Evolutionary conservation across 2,329 filamentous ascomycete genomes (phyloP).

Genomic region (Fusarium hostae): DNA sequence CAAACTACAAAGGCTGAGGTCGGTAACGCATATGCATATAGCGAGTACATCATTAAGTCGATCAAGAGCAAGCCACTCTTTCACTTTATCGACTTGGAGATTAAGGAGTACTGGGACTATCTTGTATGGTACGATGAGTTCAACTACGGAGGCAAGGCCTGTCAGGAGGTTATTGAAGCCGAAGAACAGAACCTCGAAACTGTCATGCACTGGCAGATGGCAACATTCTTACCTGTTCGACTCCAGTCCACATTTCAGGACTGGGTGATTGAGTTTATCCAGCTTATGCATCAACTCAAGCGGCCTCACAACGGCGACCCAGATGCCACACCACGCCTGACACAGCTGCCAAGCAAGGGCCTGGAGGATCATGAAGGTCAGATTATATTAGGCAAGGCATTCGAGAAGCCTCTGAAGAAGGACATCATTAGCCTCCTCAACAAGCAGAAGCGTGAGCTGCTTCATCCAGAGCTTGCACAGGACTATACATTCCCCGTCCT

Average conservation of each 20-base stretch:
- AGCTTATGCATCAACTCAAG: constrained; percentile 91
- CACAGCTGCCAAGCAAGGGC: constrained; percentile 67
- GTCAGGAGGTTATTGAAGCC: constrained; percentile 79
- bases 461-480: constrained; percentile 85
- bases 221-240: constrained; percentile 82
- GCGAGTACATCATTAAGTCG: constrained; percentile 96
- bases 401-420: constrained; percentile 90
- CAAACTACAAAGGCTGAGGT: constrained; percentile 98
- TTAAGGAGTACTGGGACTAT: constrained; percentile 99
- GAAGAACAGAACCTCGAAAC: constrained; percentile 83
- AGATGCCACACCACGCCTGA: constrained; percentile 65
- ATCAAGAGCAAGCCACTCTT: constrained; percentile 96
- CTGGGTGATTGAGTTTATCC: constrained; percentile 94
- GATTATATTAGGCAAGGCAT: constrained; percentile 80
- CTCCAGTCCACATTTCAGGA: constrained; percentile 89
- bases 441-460: constrained; percentile 86
- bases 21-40: constrained; percentile 95
- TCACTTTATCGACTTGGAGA: constrained; percentile 95
- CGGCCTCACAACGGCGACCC: constrained; percentile 66
- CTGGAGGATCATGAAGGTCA: constrained; percentile 69
- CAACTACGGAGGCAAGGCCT: constrained; percentile 97
- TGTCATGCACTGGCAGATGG: constrained; percentile 98
- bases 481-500: constrained; percentile 89
- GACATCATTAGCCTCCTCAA: constrained; percentile 84
- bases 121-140: constrained; percentile 99